phyloP scores from a whole-genome alignment of 2,329 filamentous ascomycete species.

The Fusarium kyushuense region DNA sequence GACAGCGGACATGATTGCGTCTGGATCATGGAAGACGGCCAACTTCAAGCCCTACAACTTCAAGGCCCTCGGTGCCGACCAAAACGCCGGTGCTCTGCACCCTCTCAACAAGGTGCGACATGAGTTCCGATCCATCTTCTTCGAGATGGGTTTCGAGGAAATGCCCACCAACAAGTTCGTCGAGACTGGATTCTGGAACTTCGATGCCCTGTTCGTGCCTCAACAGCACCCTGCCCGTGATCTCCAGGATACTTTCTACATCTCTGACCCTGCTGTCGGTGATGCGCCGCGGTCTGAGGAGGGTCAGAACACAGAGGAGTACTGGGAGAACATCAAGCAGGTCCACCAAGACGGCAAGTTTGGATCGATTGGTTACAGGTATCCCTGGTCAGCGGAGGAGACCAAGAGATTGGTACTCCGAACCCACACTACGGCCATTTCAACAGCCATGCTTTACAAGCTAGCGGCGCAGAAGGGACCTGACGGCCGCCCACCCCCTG shows the following conservation, averaged over 20 bases:
- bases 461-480: constrained; percentile 85
- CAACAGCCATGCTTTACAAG: constrained; percentile 89
- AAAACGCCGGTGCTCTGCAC: constrained; percentile 71
- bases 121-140: constrained; percentile 98
- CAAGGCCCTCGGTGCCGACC: constrained; percentile 74
- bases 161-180: constrained; percentile 96
- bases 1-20: constrained; percentile 90
- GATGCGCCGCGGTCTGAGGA: constrained; percentile 73
- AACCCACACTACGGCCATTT: constrained; percentile 95
- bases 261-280: constrained; percentile 85
- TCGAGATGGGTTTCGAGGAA: constrained; percentile 98
- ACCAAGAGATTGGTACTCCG: constrained; percentile 88
- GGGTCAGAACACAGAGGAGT: constrained; percentile 79
- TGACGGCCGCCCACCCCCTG: constrained; percentile 71
- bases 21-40: constrained; percentile 90
- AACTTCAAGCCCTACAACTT: constrained; percentile 87
- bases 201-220: constrained; percentile 94
- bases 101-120: constrained; percentile 93
- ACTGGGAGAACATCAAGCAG: constrained; percentile 87
- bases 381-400: constrained; percentile 92
- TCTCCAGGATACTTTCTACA: constrained; percentile 98
- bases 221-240: constrained; percentile 97
- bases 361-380: constrained; percentile 95
- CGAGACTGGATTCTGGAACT: constrained; percentile 99
- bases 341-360: constrained; percentile 94